Percentiles rank a stretch among this genome's conserved stretches.
phyloP scores from a whole-genome alignment of 441 rosid species.

The Populus hybrid region DNA sequence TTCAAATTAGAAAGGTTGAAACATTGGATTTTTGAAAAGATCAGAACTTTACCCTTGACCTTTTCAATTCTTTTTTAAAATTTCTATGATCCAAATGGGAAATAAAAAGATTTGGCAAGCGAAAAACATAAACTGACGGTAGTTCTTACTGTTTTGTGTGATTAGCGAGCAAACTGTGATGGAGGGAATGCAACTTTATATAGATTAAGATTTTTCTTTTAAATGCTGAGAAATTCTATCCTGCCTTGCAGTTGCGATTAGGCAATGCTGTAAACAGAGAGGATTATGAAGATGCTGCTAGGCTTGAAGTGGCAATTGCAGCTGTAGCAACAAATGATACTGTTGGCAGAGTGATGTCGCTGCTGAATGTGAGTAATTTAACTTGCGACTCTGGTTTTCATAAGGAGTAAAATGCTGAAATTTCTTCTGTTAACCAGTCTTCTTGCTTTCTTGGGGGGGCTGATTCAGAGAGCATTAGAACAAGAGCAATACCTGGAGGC shows the following conservation, averaged over 20 bases:
- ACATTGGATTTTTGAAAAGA: no score
- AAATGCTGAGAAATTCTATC: constrained; percentile 1
- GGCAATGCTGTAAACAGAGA: constrained; percentile 52
- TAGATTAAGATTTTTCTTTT: neutral
- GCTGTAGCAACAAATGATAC: constrained; percentile 74
- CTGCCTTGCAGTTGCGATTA: constrained; percentile 58
- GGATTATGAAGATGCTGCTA: constrained; percentile 84
- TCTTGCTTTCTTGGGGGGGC: neutral
- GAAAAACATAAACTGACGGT: neutral
- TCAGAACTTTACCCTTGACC: neutral
- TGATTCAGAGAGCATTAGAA: constrained; percentile 11
- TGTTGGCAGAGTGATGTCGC: constrained; percentile 75
- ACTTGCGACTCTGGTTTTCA: neutral
- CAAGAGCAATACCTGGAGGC: constrained; percentile 18
- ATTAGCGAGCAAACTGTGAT: neutral
- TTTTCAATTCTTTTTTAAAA: no score
- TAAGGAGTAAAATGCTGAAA: neutral
- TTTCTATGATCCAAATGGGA: no score
- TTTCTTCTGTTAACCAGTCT: neutral
- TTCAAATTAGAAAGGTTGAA: neutral
- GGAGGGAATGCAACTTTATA: neutral
- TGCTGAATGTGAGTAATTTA: constrained; percentile 49
- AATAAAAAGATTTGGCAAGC: no score
- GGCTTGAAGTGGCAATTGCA: constrained; percentile 89
- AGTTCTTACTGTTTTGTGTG: neutral